Conservation (phyloP, 306 rosid species). For the Argentina anserina region DNA sequence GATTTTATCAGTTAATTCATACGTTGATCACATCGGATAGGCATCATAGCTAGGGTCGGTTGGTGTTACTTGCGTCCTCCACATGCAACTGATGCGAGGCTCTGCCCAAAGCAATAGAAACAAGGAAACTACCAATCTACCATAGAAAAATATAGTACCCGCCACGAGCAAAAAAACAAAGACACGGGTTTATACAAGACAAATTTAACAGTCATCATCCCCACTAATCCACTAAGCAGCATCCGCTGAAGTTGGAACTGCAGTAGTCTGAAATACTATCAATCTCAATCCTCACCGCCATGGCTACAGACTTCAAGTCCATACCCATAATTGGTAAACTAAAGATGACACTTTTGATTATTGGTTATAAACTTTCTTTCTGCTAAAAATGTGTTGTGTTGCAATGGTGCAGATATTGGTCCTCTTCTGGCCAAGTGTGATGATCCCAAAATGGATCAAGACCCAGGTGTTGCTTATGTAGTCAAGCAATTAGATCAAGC, state of each 20-base stretch:
- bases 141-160: background rate
- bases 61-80: background rate
- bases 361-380: background rate
- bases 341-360: background rate
- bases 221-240: background rate
- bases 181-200: background rate
- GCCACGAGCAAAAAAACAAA: background rate
- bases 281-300: background rate
- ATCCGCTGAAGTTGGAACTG: background rate
- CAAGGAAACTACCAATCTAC: background rate
- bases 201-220: background rate
- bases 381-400: background rate
- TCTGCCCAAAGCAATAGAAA: background rate
- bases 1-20: too few relatives aligned
- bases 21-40: too few relatives aligned
- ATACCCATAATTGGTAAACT: slow-evolving; percentile 73
- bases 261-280: background rate
- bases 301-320: slow-evolving; percentile 71
- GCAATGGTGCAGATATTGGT: slow-evolving; percentile 51
- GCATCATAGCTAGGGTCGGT: background rate
- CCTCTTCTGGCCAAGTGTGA: slow-evolving; percentile 63
- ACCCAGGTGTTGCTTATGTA: slow-evolving; percentile 55
- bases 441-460: slow-evolving; percentile 63
- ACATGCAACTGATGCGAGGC: background rate
- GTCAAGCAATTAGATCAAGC: slow-evolving; percentile 75